These are phyloP conservation scores for Raphanus hybrid DNA, from an alignment of 441 rosid species.

Conservation along the genomic window DNA sequence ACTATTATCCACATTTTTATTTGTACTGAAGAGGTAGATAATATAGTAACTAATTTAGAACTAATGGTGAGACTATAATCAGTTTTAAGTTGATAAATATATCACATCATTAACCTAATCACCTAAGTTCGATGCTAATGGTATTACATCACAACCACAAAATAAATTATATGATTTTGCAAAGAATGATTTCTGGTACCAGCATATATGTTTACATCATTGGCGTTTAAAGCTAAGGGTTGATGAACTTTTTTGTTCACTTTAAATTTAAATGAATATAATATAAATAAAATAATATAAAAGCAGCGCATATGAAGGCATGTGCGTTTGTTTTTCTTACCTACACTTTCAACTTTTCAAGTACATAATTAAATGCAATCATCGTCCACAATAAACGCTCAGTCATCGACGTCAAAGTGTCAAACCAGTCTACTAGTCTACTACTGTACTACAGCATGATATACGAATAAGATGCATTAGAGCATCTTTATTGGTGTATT, in stretches of 20 bases:
- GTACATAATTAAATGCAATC: neutral
- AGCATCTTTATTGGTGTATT: no score
- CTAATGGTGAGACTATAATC: neutral
- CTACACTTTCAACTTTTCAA: neutral
- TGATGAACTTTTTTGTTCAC: neutral
- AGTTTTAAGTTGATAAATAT: neutral
- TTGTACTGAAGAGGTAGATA: neutral
- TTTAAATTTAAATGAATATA: neutral
- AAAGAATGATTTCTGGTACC: neutral
- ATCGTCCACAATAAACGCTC: neutral
- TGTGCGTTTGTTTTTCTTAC: neutral
- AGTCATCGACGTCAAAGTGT: neutral
- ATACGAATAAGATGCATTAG: neutral
- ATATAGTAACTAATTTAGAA: neutral
- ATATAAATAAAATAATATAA: neutral
- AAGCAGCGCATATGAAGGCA: neutral
- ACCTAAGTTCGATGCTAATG: neutral
- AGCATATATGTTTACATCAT: neutral
- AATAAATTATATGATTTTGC: neutral
- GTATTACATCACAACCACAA: neutral
- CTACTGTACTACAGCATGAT: neutral
- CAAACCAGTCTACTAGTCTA: neutral
- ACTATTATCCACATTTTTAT: neutral
- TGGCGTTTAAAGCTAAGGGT: neutral
- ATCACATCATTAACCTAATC: neutral